A percentile compares a stretch with the other conserved stretches of the same genome.
Conservation (phyloP, 1,284 basidiomycete genomes). For the Coriolopsis trogii region DNA sequence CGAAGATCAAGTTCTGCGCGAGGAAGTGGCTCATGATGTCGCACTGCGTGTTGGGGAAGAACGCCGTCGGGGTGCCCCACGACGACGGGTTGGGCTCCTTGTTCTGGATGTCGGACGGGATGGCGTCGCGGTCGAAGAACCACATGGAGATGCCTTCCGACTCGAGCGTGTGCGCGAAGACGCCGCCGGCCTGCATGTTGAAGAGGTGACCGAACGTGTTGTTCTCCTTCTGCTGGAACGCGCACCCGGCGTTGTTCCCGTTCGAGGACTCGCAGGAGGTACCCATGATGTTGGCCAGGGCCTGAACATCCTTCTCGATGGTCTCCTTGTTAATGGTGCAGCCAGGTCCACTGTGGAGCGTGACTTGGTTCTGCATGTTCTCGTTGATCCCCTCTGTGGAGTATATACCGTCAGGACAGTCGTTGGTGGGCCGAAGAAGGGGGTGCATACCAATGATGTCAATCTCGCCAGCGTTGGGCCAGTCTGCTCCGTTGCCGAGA, state of each 20-base stretch:
- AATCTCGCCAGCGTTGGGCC: conserved; percentile 65
- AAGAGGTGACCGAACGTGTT: conserved; percentile 72
- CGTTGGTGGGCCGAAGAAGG: neutral
- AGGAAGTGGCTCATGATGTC: conserved; percentile 69
- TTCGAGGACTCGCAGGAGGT: conserved; percentile 50
- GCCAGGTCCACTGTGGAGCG: conserved; percentile 60
- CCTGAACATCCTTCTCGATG: conserved; percentile 40
- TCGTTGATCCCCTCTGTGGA: conserved; percentile 61
- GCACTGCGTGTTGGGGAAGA: conserved; percentile 61
- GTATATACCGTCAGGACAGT: too few relatives aligned
- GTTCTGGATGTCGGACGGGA: conserved; percentile 71
- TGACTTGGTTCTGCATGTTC: conserved; percentile 63
- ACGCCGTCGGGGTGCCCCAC: conserved; percentile 73
- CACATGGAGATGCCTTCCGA: conserved; percentile 73
- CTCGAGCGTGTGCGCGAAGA: conserved; percentile 77
- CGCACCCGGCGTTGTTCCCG: conserved; percentile 68
- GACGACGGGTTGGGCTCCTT: conserved; percentile 58
- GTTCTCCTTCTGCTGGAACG: conserved; percentile 53
- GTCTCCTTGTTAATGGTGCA: too few relatives aligned
- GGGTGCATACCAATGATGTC: conserved; percentile 35
- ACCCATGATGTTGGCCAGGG: conserved; percentile 38
- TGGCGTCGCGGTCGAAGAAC: conserved; percentile 68
- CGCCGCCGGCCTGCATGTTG: conserved; percentile 71
- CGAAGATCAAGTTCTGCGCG: conserved; percentile 59
- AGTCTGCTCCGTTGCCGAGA: conserved; percentile 57